Conservation (phyloP, 305 asterid species). For the Fraxinus xanthoxyloides region DNA sequence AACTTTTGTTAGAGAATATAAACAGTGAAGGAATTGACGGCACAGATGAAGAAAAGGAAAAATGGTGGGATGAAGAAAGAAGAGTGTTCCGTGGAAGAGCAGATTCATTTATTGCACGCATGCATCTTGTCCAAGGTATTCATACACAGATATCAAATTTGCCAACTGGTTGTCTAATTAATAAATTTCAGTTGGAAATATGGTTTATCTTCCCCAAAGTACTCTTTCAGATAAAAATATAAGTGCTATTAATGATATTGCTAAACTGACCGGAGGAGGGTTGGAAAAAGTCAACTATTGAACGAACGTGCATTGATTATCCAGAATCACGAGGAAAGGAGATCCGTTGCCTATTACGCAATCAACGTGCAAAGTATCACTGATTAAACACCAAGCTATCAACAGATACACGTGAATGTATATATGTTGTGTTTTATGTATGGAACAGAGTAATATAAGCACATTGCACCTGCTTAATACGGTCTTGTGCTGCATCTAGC, state of each 20-base stretch:
- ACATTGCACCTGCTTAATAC: neutral
- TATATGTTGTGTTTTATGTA: neutral
- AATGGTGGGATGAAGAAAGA: slow-evolving; percentile 97
- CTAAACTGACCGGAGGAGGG: slow-evolving; percentile 1
- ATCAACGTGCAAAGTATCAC: neutral
- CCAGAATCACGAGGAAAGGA: neutral
- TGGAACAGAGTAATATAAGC: neutral
- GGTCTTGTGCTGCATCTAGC: neutral
- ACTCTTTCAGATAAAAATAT: neutral
- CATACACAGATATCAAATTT: slow-evolving; percentile 9
- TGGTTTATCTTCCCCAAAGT: neutral
- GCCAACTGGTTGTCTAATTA: neutral
- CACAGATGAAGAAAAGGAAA: slow-evolving; percentile 75
- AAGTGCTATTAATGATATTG: neutral
- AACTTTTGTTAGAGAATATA: slow-evolving; percentile 82
- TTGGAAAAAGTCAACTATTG: neutral
- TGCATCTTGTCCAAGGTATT: slow-evolving; percentile 98
- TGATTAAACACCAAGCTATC: neutral
- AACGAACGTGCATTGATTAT: neutral
- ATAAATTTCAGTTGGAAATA: slow-evolving; percentile 8
- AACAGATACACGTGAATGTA: neutral
- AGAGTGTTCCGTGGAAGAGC: slow-evolving; percentile 87
- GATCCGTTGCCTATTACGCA: neutral
- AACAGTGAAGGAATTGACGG: slow-evolving; percentile 93
- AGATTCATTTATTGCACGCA: slow-evolving; percentile 89